Evolutionary conservation across 208 protist genomes (phyloP).

Genomic region (Zelonia costaricensis): DNA sequence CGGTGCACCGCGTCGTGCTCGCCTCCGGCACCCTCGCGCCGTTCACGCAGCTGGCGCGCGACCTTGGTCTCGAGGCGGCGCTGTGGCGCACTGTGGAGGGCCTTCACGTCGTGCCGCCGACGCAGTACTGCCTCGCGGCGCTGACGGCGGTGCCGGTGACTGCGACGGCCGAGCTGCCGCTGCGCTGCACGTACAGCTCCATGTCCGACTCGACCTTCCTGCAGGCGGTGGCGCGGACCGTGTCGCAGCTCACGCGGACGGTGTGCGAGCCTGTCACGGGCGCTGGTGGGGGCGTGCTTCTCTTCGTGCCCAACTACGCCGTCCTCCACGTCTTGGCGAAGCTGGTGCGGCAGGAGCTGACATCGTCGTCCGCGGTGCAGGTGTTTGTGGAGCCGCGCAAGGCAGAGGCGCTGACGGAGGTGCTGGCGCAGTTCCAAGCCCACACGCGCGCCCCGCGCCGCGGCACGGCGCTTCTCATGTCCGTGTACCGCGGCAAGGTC

Average conservation of each 20-base stretch:
- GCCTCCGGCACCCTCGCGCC: constrained; percentile 96
- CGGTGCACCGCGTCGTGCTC: constrained; percentile 84
- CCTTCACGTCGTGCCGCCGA: constrained; percentile 41
- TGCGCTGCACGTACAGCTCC: constrained; percentile 67
- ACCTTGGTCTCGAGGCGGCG: constrained; percentile 52
- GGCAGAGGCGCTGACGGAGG: constrained; percentile 24
- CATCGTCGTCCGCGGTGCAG: not conserved
- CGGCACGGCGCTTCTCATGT: constrained; percentile 56
- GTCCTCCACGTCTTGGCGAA: constrained; percentile 36
- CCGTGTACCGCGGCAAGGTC: constrained; percentile 95
- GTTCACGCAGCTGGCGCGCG: constrained; percentile 75
- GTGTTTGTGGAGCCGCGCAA: constrained; percentile 37
- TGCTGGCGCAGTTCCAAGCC: constrained; percentile 26
- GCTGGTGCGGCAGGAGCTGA: constrained; percentile 19
- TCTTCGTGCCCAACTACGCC: constrained; percentile 93
- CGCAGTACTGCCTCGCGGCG: constrained; percentile 38
- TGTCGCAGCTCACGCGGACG: constrained; percentile 50
- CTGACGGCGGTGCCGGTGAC: constrained; percentile 25
- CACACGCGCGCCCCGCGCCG: constrained; percentile 15
- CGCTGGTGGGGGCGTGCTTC: constrained; percentile 80
- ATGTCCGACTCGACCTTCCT: constrained; percentile 48
- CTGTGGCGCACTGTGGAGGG: constrained; percentile 38
- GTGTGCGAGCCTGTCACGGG: constrained; percentile 16
- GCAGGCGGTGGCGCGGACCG: constrained; percentile 32
- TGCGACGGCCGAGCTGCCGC: constrained; percentile 4